A percentile compares a stretch with the other conserved stretches of the same genome.
These are phyloP conservation scores for Backusella liffmaniae DNA, from an alignment of 192 early-diverging fungal genomes.

Conservation along the genomic window DNA sequence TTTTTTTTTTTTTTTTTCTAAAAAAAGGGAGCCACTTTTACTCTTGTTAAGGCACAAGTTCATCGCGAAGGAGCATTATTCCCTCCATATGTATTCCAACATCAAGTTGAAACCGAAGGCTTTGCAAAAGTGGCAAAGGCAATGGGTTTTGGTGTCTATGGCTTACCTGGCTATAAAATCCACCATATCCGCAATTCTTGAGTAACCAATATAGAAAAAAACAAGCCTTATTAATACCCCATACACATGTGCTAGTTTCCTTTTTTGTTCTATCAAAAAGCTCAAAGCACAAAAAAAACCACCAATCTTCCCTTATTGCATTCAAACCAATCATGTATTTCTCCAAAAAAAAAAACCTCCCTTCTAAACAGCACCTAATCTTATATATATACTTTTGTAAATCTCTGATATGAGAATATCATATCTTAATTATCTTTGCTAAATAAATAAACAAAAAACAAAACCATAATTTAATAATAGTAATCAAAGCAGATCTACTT, in stretches of 20 bases:
- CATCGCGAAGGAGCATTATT: constrained; percentile 60
- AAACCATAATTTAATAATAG: not conserved
- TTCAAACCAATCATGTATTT: not conserved
- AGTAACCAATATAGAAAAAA: not conserved
- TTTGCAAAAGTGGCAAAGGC: constrained; percentile 64
- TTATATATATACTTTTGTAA: not conserved
- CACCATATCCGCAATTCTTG: constrained; percentile 41
- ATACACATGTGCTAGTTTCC: not conserved
- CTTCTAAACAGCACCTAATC: not conserved
- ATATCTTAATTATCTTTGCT: not conserved
- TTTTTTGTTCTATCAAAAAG: not conserved
- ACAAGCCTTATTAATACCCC: not conserved
- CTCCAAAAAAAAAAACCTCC: not conserved
- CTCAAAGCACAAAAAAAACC: not conserved
- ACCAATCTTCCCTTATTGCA: not conserved
- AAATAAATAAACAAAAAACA: not conserved
- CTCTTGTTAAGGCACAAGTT: constrained; percentile 52
- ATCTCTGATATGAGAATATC: constrained; percentile 5
- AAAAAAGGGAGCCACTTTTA: constrained; percentile 55
- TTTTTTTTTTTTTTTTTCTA: not conserved
- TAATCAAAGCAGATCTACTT: not conserved
- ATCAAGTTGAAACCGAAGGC: constrained; percentile 63
- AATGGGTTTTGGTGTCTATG: constrained; percentile 56
- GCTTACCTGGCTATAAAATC: constrained; percentile 54
- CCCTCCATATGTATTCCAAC: constrained; percentile 54